Conservation (phyloP, 352 stramenopile genomes). For the Thalassiosira ordinaria region DNA sequence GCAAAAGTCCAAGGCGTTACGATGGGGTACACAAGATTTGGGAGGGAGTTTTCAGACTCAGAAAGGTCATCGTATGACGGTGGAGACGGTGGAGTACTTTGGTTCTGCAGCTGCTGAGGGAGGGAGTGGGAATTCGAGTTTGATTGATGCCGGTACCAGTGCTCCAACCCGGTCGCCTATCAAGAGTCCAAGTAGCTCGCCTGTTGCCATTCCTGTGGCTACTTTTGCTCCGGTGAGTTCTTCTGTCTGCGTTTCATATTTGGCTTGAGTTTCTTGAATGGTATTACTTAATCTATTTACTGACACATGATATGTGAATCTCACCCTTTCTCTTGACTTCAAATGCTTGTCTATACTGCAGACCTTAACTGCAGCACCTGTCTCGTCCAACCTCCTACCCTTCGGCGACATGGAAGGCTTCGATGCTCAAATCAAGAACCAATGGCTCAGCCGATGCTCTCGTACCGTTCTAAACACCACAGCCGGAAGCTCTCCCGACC, state of each 20-base stretch:
- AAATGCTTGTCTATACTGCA: too few relatives aligned
- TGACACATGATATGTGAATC: too few relatives aligned
- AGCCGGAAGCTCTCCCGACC: background rate
- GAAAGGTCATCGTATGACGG: conserved; percentile 38
- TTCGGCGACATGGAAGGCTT: conserved; percentile 54
- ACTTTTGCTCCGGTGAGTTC: too few relatives aligned
- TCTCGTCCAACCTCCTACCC: conserved; percentile 26
- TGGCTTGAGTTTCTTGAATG: too few relatives aligned
- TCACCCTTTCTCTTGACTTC: too few relatives aligned
- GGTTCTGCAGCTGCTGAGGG: background rate
- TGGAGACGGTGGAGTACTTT: conserved; percentile 50
- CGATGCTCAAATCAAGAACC: background rate
- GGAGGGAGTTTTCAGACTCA: conserved; percentile 36
- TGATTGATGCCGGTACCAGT: too few relatives aligned
- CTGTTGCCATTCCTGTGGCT: too few relatives aligned
- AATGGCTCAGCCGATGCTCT: conserved; percentile 16
- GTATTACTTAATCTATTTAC: too few relatives aligned
- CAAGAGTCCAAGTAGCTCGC: too few relatives aligned
- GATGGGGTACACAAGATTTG: conserved; percentile 50
- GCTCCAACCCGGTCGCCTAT: too few relatives aligned
- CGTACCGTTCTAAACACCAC: background rate
- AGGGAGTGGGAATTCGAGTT: background rate
- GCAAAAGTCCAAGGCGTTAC: conserved; percentile 43
- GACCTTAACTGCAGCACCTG: too few relatives aligned
- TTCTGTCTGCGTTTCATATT: too few relatives aligned